Base-by-base conservation (phyloP, 202 grass and related monocot species). In the Musa balbisiana region DNA sequence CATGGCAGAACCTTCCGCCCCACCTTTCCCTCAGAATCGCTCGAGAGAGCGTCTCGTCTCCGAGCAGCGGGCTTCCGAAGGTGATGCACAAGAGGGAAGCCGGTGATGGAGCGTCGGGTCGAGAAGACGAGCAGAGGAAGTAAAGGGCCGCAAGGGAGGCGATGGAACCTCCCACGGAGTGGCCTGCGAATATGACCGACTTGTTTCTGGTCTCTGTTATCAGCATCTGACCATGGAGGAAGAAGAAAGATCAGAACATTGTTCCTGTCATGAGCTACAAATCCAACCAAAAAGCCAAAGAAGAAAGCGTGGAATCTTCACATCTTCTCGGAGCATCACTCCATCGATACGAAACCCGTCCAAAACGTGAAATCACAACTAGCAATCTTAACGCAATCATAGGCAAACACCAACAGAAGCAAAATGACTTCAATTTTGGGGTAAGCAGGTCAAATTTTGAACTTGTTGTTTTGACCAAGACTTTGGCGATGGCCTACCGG, bases 151-250 rank as follows among this genome's bases (percentile, higher is more conserved):
- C 81, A 0, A 99, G 87, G 49, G 96, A 74, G 0, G 91, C 91
- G 11, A 99, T 71, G 72, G 85, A 63, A 0, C 96, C 96, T 55
- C 96, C 96, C 1, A 99, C 69, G 6, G 89, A 91, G 76, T 99
- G 91, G 62, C 96, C 96, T 0, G 96, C 92, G 69, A 99, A 92
- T 73, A 99, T 84, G 16, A 92, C 96, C 11, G 82, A 58, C 73
- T 95, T 99, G 62, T 90, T 87, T 58, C 51, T 90, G 58, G 86
- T 90, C 82, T 92, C 83, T 67, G 88, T 75, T 72, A 88, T 76
- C 19, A 99, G 72, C 81, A 79, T 81, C 96, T 99, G 79, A 50
- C 24, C 51, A 68, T 62, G 33, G 24, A 8, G 67, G 25, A 67
- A 50, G 8, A 62, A 75, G 33, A 43, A 43, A 43, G 33, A 43